Base-by-base conservation (phyloP, 2,329 filamentous ascomycete genomes). In the Lachnellula suecica region DNA sequence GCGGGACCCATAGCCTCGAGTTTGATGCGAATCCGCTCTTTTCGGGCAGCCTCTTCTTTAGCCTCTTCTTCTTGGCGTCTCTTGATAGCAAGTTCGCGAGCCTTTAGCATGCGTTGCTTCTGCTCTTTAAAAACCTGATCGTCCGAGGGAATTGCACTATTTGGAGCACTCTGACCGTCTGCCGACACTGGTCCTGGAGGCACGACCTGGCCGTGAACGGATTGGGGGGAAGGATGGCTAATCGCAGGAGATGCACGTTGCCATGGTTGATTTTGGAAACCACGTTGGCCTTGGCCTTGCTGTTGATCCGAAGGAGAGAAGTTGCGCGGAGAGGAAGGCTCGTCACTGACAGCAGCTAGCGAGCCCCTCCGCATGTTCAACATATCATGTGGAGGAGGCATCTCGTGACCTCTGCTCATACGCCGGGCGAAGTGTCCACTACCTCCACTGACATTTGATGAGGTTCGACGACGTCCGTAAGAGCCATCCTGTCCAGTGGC, bases 361-460 rank as follows among this genome's bases (percentile, higher is more conserved):
- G 82, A 82, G 23, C 72, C 71, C 54, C 79, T 72, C 19, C 78
- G 73, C 15, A 70, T 69, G 49, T 71, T 72, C 11, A 75, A 60
- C 22, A 75, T 58, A n/a, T 70, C 67, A 24, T 64, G 60, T 17
- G 64, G 64, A 24, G 62, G 61, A 35, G 62, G 60, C 54, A 67
- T 60, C 43, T 68, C 65, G 49, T 66, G 65, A 46, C 58, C 63
- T 49, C 62, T 62, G 47, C 66, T 69, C 64, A 69, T 65, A 40
- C 67, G 61, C 47, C 66, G 57, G 31, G 87, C 79, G 58, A 85
- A 82, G 34, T 82, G 79, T 54, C 87, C 87, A 68, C 91, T 96
- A 53, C 88, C 89, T 50, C 90, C 91, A 68, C 92, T 97, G 37
- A 96, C 87, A 65, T 91, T 95, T 2, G 93, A 97, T 15, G 93